These are phyloP conservation scores for Coemansia sp. DNA, from an alignment of 192 early-diverging fungal species.

Conservation along the genomic window DNA sequence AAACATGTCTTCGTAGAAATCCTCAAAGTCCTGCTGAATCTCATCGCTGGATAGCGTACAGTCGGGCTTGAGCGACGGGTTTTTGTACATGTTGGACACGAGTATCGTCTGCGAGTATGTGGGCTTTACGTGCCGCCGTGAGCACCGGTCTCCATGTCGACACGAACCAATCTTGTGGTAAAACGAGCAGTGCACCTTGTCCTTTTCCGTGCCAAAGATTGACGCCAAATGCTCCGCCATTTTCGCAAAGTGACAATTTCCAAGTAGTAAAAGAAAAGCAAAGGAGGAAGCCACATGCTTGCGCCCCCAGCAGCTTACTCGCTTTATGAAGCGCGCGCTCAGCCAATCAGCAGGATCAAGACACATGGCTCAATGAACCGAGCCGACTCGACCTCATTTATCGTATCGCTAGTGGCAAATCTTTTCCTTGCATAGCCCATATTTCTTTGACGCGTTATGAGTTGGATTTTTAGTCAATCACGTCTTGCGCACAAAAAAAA, in stretches of 20 bases:
- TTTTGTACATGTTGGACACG: conserved; percentile 92
- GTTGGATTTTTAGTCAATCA: not conserved
- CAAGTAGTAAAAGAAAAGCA: conserved; percentile 8
- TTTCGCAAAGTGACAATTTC: not conserved
- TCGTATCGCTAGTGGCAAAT: not conserved
- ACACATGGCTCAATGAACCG: not conserved
- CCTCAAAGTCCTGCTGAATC: conserved; percentile 77
- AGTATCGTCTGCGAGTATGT: conserved; percentile 94
- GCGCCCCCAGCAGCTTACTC: too few species aligned
- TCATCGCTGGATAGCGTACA: conserved; percentile 70
- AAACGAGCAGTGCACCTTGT: conserved; percentile 99
- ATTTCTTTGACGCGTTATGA: not conserved
- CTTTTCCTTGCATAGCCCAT: not conserved
- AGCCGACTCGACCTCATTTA: not conserved
- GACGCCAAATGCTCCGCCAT: conserved; percentile 84
- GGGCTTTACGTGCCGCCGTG: conserved; percentile 95
- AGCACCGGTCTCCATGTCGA: conserved; percentile 95
- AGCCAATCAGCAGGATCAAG: not conserved
- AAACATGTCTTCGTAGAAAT: conserved; percentile 96
- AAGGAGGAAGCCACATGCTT: not conserved
- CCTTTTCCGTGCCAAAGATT: conserved; percentile 98
- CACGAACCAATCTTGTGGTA: conserved; percentile 99
- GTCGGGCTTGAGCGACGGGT: conserved; percentile 70
- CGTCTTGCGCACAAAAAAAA: conserved; percentile 2
- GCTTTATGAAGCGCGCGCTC: too few species aligned